Conservation (phyloP, 2,329 filamentous ascomycete genomes). For the Xylaria multiplex region DNA sequence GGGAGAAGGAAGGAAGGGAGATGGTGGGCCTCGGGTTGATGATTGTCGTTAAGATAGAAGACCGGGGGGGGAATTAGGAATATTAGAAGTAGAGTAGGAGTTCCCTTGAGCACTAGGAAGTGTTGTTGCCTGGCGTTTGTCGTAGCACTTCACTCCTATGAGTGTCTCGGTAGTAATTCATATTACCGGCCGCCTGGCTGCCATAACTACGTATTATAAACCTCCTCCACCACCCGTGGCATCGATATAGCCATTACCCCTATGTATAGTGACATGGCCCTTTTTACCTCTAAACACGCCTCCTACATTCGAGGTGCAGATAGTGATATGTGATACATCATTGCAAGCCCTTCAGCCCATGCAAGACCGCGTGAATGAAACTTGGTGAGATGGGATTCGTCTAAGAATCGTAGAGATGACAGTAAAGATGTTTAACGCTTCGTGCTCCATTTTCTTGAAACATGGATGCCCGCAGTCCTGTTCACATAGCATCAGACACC, state of each 20-base stretch:
- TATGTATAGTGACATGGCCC: background rate
- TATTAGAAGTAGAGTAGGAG: too few relatives aligned
- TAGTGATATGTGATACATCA: conserved; percentile 10
- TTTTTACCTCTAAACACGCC: background rate
- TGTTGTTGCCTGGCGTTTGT: background rate
- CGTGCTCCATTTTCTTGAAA: background rate
- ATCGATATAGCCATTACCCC: background rate
- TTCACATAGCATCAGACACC: background rate
- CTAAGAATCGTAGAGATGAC: background rate
- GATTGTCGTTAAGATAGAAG: background rate
- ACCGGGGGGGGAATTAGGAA: too few relatives aligned
- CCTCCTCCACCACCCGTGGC: background rate
- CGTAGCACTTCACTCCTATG: background rate
- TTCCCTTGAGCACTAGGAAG: background rate
- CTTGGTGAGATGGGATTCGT: conserved; percentile 6
- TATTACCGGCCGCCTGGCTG: background rate
- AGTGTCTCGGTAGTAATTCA: background rate
- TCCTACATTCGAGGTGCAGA: background rate
- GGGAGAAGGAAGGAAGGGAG: background rate
- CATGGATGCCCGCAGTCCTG: background rate
- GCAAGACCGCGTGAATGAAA: conserved; percentile 14
- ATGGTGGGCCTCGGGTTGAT: background rate
- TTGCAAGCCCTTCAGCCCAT: background rate
- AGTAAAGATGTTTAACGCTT: background rate
- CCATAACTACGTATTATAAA: background rate